These are phyloP conservation scores for Fusarium sp. DNA, from an alignment of 2,329 filamentous ascomycete genomes.

Conservation along the genomic window DNA sequence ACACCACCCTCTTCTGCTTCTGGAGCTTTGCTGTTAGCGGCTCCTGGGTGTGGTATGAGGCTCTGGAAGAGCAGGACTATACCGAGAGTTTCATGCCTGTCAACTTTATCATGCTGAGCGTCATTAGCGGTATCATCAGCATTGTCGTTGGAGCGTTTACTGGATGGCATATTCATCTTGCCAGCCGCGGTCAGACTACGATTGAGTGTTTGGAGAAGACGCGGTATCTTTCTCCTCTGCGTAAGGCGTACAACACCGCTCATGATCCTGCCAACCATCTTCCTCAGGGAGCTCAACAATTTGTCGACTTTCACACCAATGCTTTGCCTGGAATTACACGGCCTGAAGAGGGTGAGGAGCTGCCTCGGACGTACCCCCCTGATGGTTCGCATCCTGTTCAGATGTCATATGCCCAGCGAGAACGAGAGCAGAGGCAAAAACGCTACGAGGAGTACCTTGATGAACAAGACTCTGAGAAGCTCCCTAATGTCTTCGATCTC, in stretches of 20 bases:
- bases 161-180: conserved; percentile 89
- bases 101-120: conserved; percentile 89
- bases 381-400: conserved; percentile 56
- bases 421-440: conserved; percentile 65
- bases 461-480: conserved; percentile 86
- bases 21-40: conserved; percentile 81
- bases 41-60: conserved; percentile 87
- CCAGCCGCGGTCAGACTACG: conserved; percentile 84
- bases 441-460: conserved; percentile 82
- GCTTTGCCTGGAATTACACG: conserved; percentile 82
- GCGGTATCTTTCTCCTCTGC: conserved; percentile 85
- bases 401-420: conserved; percentile 66
- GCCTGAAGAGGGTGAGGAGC: conserved; percentile 81
- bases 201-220: conserved; percentile 98
- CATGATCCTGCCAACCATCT: conserved; percentile 64
- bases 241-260: conserved; percentile 74
- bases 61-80: conserved; percentile 78
- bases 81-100: conserved; percentile 84
- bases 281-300: conserved; percentile 73
- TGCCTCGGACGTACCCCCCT: conserved; percentile 41
- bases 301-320: conserved; percentile 86
- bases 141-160: conserved; percentile 92
- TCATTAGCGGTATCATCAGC: conserved; percentile 91
- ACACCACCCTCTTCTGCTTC: conserved; percentile 88
- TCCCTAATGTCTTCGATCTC: conserved; percentile 94